Conservation (phyloP, 441 rosid species). For the Syzygium malaccense region DNA sequence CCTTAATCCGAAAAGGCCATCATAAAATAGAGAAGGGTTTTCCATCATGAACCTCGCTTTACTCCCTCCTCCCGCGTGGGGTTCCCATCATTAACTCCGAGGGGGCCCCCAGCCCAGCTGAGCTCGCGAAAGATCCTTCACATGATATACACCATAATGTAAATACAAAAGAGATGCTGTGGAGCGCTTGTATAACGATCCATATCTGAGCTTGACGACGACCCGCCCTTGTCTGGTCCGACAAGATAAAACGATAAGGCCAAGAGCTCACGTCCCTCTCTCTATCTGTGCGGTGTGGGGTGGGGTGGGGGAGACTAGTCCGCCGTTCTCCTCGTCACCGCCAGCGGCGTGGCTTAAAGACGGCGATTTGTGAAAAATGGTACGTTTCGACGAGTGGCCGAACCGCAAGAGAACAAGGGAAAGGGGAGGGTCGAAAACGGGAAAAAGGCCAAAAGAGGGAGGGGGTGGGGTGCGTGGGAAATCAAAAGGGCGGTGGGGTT, state of each 20-base stretch:
- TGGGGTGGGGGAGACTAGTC: background rate
- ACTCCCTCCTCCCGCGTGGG: background rate
- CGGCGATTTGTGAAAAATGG: background rate
- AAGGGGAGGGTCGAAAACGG: background rate
- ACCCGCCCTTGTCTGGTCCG: constrained; percentile 10
- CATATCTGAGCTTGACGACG: background rate
- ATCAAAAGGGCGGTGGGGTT: background rate
- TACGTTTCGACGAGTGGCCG: background rate
- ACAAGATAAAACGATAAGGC: constrained; percentile 29
- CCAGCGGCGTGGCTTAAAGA: background rate
- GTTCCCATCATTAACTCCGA: background rate
- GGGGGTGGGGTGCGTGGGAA: background rate
- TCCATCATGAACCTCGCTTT: background rate
- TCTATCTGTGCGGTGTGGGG: background rate
- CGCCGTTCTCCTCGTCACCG: background rate
- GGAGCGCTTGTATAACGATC: background rate
- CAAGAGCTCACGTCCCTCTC: background rate
- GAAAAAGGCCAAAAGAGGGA: background rate
- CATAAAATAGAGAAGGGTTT: background rate
- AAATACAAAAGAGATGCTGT: background rate
- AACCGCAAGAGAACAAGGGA: background rate
- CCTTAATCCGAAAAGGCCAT: background rate
- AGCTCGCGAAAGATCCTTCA: background rate
- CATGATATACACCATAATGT: background rate
- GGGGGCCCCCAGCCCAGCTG: background rate